phyloP scores from a whole-genome alignment of 2,329 filamentous ascomycete species.

The Colletotrichum agaves region DNA sequence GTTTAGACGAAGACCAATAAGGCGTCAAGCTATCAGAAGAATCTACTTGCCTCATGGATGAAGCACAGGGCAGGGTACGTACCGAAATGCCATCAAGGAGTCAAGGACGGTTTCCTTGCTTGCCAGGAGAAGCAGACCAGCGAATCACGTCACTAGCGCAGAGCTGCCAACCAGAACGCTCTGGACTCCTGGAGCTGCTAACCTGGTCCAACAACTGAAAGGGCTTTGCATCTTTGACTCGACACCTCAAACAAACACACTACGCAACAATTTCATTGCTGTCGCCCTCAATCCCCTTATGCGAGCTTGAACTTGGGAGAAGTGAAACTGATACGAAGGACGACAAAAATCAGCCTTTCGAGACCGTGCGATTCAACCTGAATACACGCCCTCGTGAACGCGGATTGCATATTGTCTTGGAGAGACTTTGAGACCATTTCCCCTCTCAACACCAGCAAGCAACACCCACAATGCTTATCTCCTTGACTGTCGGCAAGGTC shows the following conservation, averaged over 20 bases:
- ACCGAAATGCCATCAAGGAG: background rate
- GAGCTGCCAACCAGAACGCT: conserved; percentile 32
- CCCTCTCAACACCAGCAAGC: conserved; percentile 16
- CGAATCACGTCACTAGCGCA: conserved; percentile 36
- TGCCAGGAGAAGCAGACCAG: background rate
- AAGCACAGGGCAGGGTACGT: conserved; percentile 26
- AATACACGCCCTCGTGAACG: background rate
- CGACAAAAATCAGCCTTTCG: background rate
- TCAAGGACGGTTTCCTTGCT: conserved; percentile 1
- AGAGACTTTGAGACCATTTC: background rate
- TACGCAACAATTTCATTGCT: background rate
- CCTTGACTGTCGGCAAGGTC: conserved; percentile 98
- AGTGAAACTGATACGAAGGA: background rate
- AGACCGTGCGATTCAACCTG: conserved; percentile 12
- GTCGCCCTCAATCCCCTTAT: background rate
- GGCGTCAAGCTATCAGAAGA: no score
- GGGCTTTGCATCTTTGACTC: conserved; percentile 17
- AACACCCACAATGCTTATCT: conserved; percentile 82
- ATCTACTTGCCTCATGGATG: background rate
- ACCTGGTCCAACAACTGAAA: conserved; percentile 34
- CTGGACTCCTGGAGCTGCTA: conserved; percentile 28
- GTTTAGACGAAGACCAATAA: no score
- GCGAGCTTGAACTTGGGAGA: background rate
- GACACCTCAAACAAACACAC: conserved; percentile 18
- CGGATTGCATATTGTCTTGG: conserved; percentile 13